Percentiles rank a stretch among this genome's conserved stretches.
These are phyloP conservation scores for Mortierella sp. DNA, from an alignment of 371 early-diverging fungal species.

Conservation along the genomic window DNA sequence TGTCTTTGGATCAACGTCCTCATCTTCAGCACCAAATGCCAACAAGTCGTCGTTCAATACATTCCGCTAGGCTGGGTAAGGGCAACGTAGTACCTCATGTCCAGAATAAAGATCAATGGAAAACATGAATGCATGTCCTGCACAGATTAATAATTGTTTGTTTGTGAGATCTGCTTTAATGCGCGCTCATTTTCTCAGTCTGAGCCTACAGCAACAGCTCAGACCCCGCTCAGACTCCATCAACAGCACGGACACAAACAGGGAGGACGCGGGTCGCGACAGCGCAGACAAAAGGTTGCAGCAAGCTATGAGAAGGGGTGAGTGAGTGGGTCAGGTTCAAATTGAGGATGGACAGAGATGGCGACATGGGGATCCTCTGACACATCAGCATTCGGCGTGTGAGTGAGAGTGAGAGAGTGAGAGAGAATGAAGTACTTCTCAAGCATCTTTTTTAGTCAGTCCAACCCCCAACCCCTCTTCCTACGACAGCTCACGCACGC, in stretches of 20 bases:
- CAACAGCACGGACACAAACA: no score
- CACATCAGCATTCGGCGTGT: background rate
- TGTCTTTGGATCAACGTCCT: conserved; percentile 22
- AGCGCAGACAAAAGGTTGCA: no score
- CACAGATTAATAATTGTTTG: background rate
- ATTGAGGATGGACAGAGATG: no score
- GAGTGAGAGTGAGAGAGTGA: background rate
- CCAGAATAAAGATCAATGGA: conserved; percentile 85
- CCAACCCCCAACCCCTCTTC: background rate
- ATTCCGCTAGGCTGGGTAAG: no score
- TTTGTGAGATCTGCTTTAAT: no score
- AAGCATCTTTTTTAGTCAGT: background rate
- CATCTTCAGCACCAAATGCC: conserved; percentile 29
- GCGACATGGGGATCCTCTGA: background rate
- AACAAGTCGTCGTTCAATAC: conserved; percentile 21
- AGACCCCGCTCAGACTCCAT: no score
- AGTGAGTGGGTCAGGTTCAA: no score
- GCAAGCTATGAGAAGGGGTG: no score
- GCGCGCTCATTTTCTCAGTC: no score
- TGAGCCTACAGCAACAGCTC: no score
- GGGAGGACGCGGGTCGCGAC: no score
- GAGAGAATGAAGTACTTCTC: background rate
- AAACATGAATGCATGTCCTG: conserved; percentile 34
- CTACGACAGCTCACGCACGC: background rate
- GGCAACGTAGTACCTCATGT: no score